These are phyloP conservation scores for Dionaea muscipula DNA, from an alignment of 179 eudicot species.

Conservation along the genomic window DNA sequence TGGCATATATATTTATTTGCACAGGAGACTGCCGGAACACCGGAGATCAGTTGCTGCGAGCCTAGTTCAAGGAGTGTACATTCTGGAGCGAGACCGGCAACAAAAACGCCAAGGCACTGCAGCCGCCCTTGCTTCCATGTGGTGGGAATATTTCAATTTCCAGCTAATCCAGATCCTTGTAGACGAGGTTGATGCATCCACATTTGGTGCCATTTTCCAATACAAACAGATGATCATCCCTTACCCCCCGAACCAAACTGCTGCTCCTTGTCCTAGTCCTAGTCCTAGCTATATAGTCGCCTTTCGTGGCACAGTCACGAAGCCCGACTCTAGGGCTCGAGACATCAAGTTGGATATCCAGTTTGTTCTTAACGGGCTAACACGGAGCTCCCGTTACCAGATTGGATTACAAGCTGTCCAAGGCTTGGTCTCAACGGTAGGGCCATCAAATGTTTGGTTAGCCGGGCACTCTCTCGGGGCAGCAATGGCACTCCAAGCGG, in stretches of 20 bases:
- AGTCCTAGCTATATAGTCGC: conserved; percentile 39
- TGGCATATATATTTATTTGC: background rate
- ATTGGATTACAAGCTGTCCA: conserved; percentile 49
- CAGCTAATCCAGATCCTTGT: conserved; percentile 14
- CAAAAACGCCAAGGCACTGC: conserved; percentile 28
- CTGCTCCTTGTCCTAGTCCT: background rate
- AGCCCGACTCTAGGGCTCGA: conserved; percentile 37
- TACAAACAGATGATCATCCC: conserved; percentile 15
- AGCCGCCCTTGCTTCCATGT: conserved; percentile 43
- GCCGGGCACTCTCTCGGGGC: conserved; percentile 81
- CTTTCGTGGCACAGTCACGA: conserved; percentile 63
- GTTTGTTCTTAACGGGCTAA: conserved; percentile 37
- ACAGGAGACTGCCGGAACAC: conserved; percentile 48
- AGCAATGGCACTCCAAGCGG: conserved; percentile 68
- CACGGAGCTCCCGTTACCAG: conserved; percentile 43
- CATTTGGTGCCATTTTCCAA: conserved; percentile 52
- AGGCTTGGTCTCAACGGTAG: conserved; percentile 27
- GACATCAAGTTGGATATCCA: conserved; percentile 53
- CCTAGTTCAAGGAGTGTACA: conserved; percentile 48
- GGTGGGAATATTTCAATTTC: conserved; percentile 59
- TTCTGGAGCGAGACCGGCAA: conserved; percentile 49
- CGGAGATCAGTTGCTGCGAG: conserved; percentile 51
- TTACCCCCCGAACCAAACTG: conserved; percentile 5
- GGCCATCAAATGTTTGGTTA: conserved; percentile 41
- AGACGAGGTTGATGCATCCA: conserved; percentile 42